Evolutionary conservation across 768 basidiomycete genomes (phyloP), one percentile per base, ranked within the genome.

Genomic region (Russula ochroleuca): DNA sequence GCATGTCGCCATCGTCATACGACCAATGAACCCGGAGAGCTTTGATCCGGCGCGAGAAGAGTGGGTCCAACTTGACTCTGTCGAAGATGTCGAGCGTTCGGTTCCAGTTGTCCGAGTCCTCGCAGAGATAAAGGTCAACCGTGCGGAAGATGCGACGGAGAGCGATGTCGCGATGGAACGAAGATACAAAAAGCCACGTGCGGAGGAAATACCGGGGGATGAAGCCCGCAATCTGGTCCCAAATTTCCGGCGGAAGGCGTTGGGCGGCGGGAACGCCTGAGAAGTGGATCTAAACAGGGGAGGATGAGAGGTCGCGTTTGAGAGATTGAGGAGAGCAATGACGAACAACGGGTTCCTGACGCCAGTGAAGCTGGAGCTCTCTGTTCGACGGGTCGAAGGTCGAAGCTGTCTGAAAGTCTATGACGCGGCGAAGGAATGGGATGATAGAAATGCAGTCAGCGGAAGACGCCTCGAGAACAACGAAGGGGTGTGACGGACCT

Each of bases 31-130:
- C 71, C 35, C 85, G 74, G 33, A 88, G 75, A 13, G 79, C 78
- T 68, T 83, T 85, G 38, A 88, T 80, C 13, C 79, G 76, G 59
- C 78, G 78, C 5, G 85, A 85, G 70, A 88, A 87, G 4, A 78
- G 73, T 1, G 82, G 78, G 68, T 88, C 87, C 1, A 74, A 77
- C 72, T 85, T 87, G 48, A 82, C 85, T 21, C 84, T 75, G 71
- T 87, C 85, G 64, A 87, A 84, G 54, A 88, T 82, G 69, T 87
- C 87, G 35, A 87, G 72, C 0, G 84, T 84, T 8, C 84, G 78
- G 59, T 84, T 83, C 37, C 84, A 75, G 63, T 81, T 81, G 43
- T 85, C 84, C 60, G 78, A 77, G 64, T 86, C 85, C 64, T 86
- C 85, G 43, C 85, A 83, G 66, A 88, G 84, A 70, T 86, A 85